Percentiles rank a stretch among this genome's conserved stretches.
phyloP scores from a whole-genome alignment of 2,329 filamentous ascomycete species.

The Colletotrichum sp. region DNA sequence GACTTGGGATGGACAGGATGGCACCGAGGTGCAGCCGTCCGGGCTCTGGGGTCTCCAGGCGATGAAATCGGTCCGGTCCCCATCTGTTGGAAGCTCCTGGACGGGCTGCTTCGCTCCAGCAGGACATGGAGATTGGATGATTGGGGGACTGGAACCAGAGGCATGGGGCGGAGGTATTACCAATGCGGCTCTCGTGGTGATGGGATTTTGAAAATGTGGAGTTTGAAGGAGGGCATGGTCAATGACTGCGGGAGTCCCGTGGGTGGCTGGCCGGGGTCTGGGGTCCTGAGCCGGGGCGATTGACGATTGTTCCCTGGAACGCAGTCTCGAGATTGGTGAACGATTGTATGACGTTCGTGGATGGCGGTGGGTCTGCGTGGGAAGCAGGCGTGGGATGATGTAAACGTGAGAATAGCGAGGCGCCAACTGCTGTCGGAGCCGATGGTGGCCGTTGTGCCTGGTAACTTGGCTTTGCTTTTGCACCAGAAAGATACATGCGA shows the following conservation, averaged over 20 bases:
- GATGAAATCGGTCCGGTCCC: slow-evolving; percentile 17
- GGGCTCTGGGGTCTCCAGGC: slow-evolving; percentile 17
- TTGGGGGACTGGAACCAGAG: neutral
- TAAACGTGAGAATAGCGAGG: neutral
- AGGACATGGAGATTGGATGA: neutral
- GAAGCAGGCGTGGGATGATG: slow-evolving; percentile 12
- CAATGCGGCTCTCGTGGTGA: slow-evolving; percentile 11
- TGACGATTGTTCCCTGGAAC: neutral
- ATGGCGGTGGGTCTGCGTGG: neutral
- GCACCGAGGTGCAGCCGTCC: slow-evolving; percentile 15
- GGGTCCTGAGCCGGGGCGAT: neutral
- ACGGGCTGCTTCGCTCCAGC: neutral
- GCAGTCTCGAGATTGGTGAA: neutral
- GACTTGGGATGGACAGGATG: slow-evolving; percentile 12
- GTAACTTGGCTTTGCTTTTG: neutral
- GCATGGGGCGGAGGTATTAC: neutral
- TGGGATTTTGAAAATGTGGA: slow-evolving; percentile 4
- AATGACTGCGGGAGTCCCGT: neutral
- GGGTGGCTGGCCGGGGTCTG: neutral
- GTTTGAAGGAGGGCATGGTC: neutral
- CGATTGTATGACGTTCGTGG: slow-evolving; percentile 15
- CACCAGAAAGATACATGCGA: neutral
- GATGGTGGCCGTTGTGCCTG: neutral
- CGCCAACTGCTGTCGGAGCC: neutral
- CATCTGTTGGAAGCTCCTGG: neutral